phyloP scores from a whole-genome alignment of 768 basidiomycete species.

The Mycena pura region DNA sequence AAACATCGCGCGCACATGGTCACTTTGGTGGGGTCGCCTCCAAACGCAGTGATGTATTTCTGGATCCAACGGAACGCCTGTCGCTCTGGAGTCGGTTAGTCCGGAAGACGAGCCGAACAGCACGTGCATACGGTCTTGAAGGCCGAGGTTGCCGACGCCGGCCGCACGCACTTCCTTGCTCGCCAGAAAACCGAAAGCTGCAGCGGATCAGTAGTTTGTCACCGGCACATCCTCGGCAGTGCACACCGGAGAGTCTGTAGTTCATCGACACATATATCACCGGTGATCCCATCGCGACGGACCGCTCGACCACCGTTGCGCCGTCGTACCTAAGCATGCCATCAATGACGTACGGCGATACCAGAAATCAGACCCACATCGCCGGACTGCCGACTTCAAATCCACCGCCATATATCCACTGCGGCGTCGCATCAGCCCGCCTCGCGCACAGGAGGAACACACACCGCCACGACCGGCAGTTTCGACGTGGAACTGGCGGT shows the following conservation, averaged over 20 bases:
- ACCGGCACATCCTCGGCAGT: background rate
- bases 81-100: background rate
- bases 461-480: no score
- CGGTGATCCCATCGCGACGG: background rate
- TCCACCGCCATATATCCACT: slow-evolving; percentile 50
- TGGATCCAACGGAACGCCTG: background rate
- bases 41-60: background rate
- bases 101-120: background rate
- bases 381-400: slow-evolving; percentile 29
- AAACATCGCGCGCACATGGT: background rate
- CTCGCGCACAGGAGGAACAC: no score
- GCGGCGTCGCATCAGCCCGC: no score
- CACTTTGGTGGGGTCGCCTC: background rate
- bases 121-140: background rate
- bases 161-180: background rate
- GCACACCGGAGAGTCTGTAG: background rate
- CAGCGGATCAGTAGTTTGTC: background rate
- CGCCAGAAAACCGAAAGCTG: slow-evolving; percentile 7
- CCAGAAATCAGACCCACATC: slow-evolving; percentile 17
- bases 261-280: background rate
- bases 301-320: slow-evolving; percentile 32
- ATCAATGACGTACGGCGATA: background rate
- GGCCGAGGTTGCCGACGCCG: background rate
- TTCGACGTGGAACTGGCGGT: no score
- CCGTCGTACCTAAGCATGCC: slow-evolving; percentile 47